Evolutionary conservation across 2,329 filamentous ascomycete species (phyloP).

Genomic region (Chrysoporthe deuterocubensis): DNA sequence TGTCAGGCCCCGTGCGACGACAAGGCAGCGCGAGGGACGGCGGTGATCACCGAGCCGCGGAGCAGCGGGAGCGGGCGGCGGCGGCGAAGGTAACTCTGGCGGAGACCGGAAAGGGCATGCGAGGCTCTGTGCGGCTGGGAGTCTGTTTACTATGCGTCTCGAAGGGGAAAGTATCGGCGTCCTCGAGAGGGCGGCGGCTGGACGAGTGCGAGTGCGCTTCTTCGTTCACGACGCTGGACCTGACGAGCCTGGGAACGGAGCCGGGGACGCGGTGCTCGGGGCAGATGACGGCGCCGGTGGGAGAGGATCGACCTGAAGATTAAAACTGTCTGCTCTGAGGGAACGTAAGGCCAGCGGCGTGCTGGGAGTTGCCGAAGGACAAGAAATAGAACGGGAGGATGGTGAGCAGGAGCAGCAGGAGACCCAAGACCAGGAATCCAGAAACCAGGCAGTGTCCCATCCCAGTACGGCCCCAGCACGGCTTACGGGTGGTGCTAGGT

Average conservation of each 20-base stretch:
- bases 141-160: slow-evolving; percentile 9
- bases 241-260: not conserved
- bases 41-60: not conserved
- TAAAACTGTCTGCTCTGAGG: not conserved
- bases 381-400: not conserved
- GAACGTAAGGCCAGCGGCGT: not conserved
- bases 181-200: slow-evolving; percentile 1
- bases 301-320: not conserved
- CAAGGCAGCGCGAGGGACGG: slow-evolving; percentile 14
- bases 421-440: not conserved
- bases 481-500: not conserved
- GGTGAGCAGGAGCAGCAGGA: not conserved
- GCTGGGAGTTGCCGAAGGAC: not conserved
- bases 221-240: not conserved
- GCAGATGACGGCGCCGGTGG: not conserved
- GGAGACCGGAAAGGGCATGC: not conserved
- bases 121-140: not conserved
- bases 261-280: not conserved
- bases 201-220: not conserved
- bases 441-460: too few species aligned
- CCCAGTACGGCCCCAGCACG: too few species aligned
- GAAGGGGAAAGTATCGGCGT: slow-evolving; percentile 13
- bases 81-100: not conserved
- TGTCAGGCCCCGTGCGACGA: slow-evolving; percentile 23
- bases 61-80: not conserved